phyloP scores from a whole-genome alignment of 306 rosid genomes.

The Glycine tomentella region DNA sequence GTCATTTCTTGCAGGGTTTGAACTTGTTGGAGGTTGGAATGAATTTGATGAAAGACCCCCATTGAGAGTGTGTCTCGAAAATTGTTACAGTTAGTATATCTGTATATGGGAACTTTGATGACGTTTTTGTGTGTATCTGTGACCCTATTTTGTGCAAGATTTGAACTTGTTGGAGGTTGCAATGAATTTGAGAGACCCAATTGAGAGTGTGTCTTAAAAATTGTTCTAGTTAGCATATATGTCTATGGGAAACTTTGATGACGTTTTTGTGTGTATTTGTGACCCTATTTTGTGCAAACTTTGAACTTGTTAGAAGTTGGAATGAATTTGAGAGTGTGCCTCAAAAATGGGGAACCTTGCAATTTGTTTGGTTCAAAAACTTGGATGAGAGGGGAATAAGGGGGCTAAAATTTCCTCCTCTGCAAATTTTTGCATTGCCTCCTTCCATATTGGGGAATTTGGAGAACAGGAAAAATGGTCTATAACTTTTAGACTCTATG shows the following conservation, averaged over 20 bases:
- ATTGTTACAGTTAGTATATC: too few species aligned
- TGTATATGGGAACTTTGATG: not conserved
- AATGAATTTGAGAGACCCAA: constrained; percentile 21
- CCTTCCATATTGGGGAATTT: not conserved
- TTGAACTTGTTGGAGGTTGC: constrained; percentile 16
- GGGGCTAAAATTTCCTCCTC: not conserved
- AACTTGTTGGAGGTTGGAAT: constrained; percentile 12
- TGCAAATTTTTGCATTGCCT: not conserved
- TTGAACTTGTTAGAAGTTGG: constrained; percentile 19
- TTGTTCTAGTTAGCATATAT: too few species aligned
- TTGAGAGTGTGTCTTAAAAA: constrained; percentile 11
- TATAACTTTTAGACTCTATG: not conserved
- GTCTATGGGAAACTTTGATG: not conserved
- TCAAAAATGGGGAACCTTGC: constrained; percentile 13
- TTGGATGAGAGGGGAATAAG: not conserved
- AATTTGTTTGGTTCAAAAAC: not conserved
- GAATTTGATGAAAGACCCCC: constrained; percentile 15
- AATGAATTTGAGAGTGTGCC: not conserved
- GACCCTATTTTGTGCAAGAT: constrained; percentile 3
- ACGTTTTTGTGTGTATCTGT: not conserved
- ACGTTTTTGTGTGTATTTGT: not conserved
- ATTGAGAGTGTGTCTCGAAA: constrained; percentile 13
- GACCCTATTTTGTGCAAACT: constrained; percentile 2
- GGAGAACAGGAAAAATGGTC: not conserved
- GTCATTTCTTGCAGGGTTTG: not conserved